Base-by-base conservation (phyloP, 768 basidiomycete species). In the Dioszegia hungarica region DNA sequence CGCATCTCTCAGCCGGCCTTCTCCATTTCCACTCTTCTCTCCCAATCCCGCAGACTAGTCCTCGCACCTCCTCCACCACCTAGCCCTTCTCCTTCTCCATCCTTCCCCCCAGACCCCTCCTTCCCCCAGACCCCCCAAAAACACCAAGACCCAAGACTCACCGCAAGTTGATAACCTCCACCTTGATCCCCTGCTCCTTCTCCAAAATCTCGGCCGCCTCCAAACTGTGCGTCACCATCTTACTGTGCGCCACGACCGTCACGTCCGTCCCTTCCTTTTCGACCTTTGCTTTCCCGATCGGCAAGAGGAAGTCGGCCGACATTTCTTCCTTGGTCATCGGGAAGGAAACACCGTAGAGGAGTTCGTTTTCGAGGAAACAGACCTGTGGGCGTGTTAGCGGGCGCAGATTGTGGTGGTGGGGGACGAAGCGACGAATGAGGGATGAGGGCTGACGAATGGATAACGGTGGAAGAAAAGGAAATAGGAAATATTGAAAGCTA, bases 281-380 rank as follows among this genome's bases (percentile, higher is more conserved):
- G 58, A 98, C 82, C 80, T 98, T 97, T 76, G 87, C 87, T 80
- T 98, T 97, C 74, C 95, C 95, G 72, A 99, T 95, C 33, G 93
- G 94, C 53, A 98, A 80, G 40, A 93, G 77, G 84, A 91, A 99
- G 79, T 89, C 84, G 76, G 93, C 89, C 50, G 90, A 91, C 85
- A 95, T 86, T 67, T 91, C 93, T 71, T 93, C 93, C 62, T 85
- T 77, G 25, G 91, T 90, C 86, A 98, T 87, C 47, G 93, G 92
- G 87, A 98, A 99, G 33, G 87, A 84, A 62, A 92, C 85, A 78
- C 95, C 95, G 80, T 99, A 99, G 75, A 99, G 78, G 85, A 99
- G 91, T 78, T 99, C 95, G 79, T 99, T 99, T 77, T 99, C 95
- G 50, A 99, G 87, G 83, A 99, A 92, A 65, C 97, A 92, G 66